Conservation (phyloP, 148 eudicot genomes). For the Limonium bicolor region DNA sequence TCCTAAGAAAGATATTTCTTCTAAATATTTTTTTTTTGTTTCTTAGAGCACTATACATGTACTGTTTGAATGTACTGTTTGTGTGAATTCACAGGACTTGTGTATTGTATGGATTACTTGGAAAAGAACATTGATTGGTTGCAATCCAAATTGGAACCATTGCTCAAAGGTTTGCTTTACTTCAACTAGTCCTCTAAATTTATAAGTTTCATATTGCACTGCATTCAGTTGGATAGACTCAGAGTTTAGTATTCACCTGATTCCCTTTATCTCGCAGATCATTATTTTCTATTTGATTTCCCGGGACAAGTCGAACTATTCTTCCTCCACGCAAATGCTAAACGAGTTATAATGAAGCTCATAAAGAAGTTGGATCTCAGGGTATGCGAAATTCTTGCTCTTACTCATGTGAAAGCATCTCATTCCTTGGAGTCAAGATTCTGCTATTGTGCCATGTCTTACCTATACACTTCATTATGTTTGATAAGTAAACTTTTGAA, state of each 20-base stretch:
- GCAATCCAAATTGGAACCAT: constrained; percentile 71
- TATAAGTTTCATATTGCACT: no score
- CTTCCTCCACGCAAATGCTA: constrained; percentile 82
- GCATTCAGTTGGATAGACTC: no score
- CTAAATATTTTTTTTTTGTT: no score
- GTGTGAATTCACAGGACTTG: constrained; percentile 44
- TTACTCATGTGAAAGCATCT: no score
- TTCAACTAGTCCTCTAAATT: no score
- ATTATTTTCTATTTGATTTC: constrained; percentile 92
- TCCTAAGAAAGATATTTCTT: no score
- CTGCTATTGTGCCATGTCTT: no score
- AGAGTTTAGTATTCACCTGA: not conserved
- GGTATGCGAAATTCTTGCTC: constrained; percentile 38
- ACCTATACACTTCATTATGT: not conserved
- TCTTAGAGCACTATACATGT: no score
- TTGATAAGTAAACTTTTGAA: not conserved
- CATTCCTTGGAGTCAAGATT: not conserved
- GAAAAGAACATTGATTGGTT: constrained; percentile 96
- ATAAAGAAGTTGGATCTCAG: constrained; percentile 69
- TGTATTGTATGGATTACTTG: constrained; percentile 95
- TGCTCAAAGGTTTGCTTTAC: constrained; percentile 61
- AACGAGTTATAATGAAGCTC: constrained; percentile 59
- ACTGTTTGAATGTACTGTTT: no score
- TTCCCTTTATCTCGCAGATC: constrained; percentile 44
- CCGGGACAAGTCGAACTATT: constrained; percentile 98